Base-by-base conservation (phyloP, 1,284 basidiomycete genomes). In the Vanrija pseudolonga region DNA sequence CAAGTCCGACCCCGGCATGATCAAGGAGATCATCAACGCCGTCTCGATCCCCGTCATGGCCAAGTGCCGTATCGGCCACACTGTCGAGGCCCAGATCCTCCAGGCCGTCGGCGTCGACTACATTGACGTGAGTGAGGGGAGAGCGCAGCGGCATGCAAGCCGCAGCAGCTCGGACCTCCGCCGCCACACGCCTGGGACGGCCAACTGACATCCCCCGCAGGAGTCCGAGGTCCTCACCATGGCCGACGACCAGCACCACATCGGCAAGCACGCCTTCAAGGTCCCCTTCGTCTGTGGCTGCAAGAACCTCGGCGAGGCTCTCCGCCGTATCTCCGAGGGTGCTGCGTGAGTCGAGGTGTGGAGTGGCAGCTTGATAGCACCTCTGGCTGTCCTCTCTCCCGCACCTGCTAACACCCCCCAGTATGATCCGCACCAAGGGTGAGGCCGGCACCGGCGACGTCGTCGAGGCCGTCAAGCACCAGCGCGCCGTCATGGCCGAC, bases 361-460 rank as follows among this genome's bases (percentile, higher is more conserved):
- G 22, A 11, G 8, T 6, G 22, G 17, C 11, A 19, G n/a, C 26
- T 24, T 17, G 39, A n/a, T n/a, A n/a, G n/a, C n/a, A 19, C 41
- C n/a, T 6, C 12, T 11, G 24, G 24, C 24, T 26, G 4, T 40
- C 11, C 20, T 18, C 40, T 5, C 24, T 26, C 26, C 26, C 3
- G 3, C 44, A 12, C 15, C 47, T 47, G 24, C 53, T 44, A 32
- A 32, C 32, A n/a, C 12, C 32, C 8, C 1, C 15, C 60, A 73
- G 71, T 11, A 73, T 93, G 81, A 93, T 98, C 76, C 89, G 94
- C 66, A 96, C 94, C 57, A 97, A 96, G 78, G 94, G 96, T 60
- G 90, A 93, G 78, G 95, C 95, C 22, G 95, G 95, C 39, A 98
- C 95, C 0, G 95, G 96, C 40, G 98, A 99, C 75, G 90, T 98